Percentiles rank a stretch among this genome's conserved stretches.
Conservation (phyloP, 1,284 basidiomycete genomes). For the Marasmius sp. region DNA sequence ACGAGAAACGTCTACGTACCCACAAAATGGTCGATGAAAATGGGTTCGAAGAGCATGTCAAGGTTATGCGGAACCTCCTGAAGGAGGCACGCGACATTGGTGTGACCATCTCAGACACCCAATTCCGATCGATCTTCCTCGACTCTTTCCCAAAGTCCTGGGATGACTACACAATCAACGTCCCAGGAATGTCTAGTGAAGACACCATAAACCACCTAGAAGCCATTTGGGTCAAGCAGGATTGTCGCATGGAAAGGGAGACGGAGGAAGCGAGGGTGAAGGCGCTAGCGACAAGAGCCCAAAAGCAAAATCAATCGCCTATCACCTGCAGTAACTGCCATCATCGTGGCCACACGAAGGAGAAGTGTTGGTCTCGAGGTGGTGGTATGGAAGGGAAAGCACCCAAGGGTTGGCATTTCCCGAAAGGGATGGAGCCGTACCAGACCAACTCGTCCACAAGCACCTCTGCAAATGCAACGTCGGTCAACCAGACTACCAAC, state of each 20-base stretch:
- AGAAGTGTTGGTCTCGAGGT: too few relatives aligned
- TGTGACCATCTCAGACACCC: not conserved
- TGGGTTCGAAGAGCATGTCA: not conserved
- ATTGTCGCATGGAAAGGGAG: not conserved
- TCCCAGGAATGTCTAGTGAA: not conserved
- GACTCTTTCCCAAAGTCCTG: not conserved
- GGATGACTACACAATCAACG: not conserved
- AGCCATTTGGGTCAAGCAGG: not conserved
- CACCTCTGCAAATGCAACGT: too few relatives aligned
- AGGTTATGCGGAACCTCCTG: not conserved
- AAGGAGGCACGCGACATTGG: not conserved
- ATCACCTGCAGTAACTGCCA: not conserved
- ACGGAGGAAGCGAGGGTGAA: not conserved
- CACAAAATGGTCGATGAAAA: not conserved
- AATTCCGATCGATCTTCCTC: not conserved
- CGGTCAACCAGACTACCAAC: too few relatives aligned
- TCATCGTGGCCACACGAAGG: too few relatives aligned
- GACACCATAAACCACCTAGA: not conserved
- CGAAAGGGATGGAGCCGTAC: too few relatives aligned
- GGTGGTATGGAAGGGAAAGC: too few relatives aligned
- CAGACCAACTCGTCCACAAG: too few relatives aligned
- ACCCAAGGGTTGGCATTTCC: too few relatives aligned
- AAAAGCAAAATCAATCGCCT: not conserved
- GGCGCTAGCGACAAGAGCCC: not conserved
- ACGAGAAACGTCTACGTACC: too few relatives aligned